Evolutionary conservation across 352 stramenopile genomes (phyloP).

Genomic region (Pythium coloratum): DNA sequence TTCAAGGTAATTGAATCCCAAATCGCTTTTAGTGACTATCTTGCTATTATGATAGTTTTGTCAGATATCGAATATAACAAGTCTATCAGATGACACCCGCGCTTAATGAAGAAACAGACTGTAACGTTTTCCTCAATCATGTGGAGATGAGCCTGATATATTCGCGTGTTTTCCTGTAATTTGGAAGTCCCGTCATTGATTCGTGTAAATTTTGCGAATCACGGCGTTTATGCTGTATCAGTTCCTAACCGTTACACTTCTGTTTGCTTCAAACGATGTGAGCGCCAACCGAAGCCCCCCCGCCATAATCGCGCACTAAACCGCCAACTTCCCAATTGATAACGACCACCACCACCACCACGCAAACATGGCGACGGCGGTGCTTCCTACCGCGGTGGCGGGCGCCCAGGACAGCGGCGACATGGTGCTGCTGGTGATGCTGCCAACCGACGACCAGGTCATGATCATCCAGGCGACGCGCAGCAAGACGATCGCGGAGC

Average conservation of each 20-base stretch:
- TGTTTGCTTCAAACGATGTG: background rate
- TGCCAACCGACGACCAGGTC: conserved; percentile 57
- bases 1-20: too few species aligned
- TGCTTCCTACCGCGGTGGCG: background rate
- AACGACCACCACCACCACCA: background rate
- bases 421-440: conserved; percentile 74
- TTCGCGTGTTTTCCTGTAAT: too few species aligned
- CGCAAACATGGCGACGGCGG: background rate
- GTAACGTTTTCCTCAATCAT: too few species aligned
- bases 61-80: too few species aligned
- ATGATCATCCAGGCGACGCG: conserved; percentile 64
- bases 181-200: too few species aligned
- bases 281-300: conserved; percentile 1
- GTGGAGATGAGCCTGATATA: too few species aligned
- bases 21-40: too few species aligned
- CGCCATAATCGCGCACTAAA: background rate
- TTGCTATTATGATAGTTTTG: too few species aligned
- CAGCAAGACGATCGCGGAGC: conserved; percentile 47
- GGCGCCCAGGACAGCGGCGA: conserved; percentile 24
- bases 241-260: background rate
- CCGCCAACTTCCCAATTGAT: background rate
- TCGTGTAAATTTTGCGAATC: too few species aligned
- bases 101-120: too few species aligned
- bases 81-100: too few species aligned
- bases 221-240: background rate